Evolutionary conservation across 768 basidiomycete genomes (phyloP).

Genomic region (Kwoniella newhampshirensis): DNA sequence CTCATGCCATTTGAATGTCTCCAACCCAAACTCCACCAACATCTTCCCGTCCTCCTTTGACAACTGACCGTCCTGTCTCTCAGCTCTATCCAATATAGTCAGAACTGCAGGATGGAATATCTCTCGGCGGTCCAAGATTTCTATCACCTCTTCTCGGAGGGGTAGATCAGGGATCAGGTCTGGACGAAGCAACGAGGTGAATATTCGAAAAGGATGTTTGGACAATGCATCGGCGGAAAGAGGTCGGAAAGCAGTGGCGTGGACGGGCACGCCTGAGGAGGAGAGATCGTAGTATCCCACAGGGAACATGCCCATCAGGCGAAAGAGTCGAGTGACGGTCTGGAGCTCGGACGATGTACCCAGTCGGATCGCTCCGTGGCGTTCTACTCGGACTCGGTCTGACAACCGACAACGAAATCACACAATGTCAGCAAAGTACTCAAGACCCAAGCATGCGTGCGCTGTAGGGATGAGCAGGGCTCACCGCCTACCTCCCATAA

Average conservation of each 20-base stretch:
- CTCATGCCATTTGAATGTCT: slow-evolving; percentile 48
- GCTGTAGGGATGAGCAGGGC: background rate
- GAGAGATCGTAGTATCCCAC: slow-evolving; percentile 51
- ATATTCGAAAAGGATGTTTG: slow-evolving; percentile 47
- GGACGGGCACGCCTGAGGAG: slow-evolving; percentile 43
- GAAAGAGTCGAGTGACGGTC: slow-evolving; percentile 39
- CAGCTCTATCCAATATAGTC: slow-evolving; percentile 29
- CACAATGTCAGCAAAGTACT: background rate
- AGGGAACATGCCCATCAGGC: slow-evolving; percentile 41
- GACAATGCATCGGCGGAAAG: slow-evolving; percentile 27
- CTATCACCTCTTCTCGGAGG: slow-evolving; percentile 28
- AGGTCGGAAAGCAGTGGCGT: slow-evolving; percentile 49
- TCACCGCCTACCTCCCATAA: slow-evolving; percentile 32
- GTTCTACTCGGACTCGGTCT: slow-evolving; percentile 43
- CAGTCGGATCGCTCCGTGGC: slow-evolving; percentile 49
- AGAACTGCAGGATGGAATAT: slow-evolving; percentile 37
- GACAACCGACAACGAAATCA: background rate
- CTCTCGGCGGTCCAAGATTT: slow-evolving; percentile 29
- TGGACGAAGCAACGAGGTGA: slow-evolving; percentile 41
- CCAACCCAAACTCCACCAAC: slow-evolving; percentile 35
- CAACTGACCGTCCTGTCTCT: slow-evolving; percentile 31
- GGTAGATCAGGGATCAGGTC: slow-evolving; percentile 35
- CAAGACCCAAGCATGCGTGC: background rate
- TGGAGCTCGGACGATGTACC: slow-evolving; percentile 38
- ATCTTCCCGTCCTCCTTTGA: slow-evolving; percentile 12